Percentiles rank a stretch among this genome's conserved stretches.
Evolutionary conservation across 345 rosid genomes (phyloP).

Genomic region (Salix udensis): DNA sequence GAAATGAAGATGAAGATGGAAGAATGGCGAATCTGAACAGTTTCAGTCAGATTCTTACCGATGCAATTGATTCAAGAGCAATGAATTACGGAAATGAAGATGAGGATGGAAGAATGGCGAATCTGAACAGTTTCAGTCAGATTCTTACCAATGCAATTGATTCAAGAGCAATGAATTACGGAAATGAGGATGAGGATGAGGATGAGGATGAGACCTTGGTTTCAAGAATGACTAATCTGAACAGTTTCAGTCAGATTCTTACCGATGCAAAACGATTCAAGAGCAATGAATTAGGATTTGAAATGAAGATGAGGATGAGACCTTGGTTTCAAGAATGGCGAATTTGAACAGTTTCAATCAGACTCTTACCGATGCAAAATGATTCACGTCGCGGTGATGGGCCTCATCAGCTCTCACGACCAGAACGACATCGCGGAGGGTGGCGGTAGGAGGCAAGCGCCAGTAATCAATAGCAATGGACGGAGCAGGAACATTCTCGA

Average conservation of each 20-base stretch:
- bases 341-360: background rate
- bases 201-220: background rate
- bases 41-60: no score
- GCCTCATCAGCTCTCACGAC: conserved; percentile 89
- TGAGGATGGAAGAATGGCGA: background rate
- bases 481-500: conserved; percentile 64
- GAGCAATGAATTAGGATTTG: background rate
- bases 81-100: background rate
- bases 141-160: conserved; percentile 73
- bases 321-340: background rate
- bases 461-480: conserved; percentile 81
- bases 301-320: background rate
- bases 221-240: background rate
- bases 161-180: conserved; percentile 22
- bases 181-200: background rate
- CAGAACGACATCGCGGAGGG: conserved; percentile 59
- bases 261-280: conserved; percentile 74
- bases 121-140: background rate
- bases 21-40: no score
- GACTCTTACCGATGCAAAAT: conserved; percentile 71
- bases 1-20: background rate
- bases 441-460: conserved; percentile 70
- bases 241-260: conserved; percentile 20
- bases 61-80: background rate
- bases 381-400: conserved; percentile 83